These are phyloP conservation scores for Apiotrichum siamense DNA, from an alignment of 1,284 basidiomycete genomes.

Conservation along the genomic window DNA sequence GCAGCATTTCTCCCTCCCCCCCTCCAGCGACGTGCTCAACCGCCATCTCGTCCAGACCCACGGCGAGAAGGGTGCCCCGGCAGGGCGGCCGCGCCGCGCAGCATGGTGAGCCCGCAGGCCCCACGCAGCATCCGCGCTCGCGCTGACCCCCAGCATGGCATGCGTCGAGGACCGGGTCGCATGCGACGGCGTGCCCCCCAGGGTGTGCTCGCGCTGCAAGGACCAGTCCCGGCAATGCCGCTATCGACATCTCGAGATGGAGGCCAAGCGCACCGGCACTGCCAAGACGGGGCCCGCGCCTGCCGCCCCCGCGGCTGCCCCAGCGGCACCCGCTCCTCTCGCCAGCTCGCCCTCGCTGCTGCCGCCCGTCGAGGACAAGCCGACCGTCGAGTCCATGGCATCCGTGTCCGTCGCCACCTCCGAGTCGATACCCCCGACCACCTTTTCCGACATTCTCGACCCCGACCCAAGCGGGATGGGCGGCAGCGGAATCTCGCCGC, in stretches of 20 bases:
- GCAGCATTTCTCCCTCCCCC: background rate
- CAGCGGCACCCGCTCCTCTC: too few species aligned
- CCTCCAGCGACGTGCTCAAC: constrained; percentile 19
- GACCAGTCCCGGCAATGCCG: constrained; percentile 2
- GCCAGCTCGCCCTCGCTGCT: too few species aligned
- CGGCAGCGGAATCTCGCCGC: background rate
- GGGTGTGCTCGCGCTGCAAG: constrained; percentile 12
- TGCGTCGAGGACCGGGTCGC: constrained; percentile 11
- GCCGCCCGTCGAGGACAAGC: too few species aligned
- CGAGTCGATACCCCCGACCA: background rate
- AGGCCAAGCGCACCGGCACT: background rate
- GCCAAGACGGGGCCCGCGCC: background rate
- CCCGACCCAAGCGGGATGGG: background rate
- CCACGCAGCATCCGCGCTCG: background rate
- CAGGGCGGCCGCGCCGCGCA: constrained; percentile 18
- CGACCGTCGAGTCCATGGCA: too few species aligned
- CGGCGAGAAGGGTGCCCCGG: constrained; percentile 9
- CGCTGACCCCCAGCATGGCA: constrained; percentile 1
- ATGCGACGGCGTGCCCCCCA: constrained; percentile 15
- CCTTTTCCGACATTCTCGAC: background rate
- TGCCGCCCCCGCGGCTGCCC: too few species aligned
- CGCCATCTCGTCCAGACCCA: constrained; percentile 20
- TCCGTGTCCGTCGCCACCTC: background rate
- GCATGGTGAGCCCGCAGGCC: constrained; percentile 12
- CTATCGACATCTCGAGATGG: constrained; percentile 12